Conservation (phyloP, 768 basidiomycete species). For the Leucocoprinus leucothites region DNA sequence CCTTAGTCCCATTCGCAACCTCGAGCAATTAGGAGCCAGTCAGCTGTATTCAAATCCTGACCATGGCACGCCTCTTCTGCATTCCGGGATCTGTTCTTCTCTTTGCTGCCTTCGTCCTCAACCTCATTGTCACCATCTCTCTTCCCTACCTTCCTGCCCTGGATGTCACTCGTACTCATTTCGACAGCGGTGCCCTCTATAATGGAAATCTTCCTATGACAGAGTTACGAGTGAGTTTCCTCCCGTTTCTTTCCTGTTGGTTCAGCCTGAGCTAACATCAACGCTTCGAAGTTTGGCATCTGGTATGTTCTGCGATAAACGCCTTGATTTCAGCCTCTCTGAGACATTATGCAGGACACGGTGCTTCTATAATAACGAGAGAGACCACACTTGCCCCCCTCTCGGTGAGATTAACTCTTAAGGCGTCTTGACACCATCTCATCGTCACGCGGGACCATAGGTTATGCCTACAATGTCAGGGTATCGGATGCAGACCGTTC, state of each 20-base stretch:
- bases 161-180: constrained; percentile 62
- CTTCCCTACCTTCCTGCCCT: constrained; percentile 65
- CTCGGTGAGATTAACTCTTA: constrained; percentile 34
- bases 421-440: neutral
- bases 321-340: neutral
- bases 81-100: constrained; percentile 56
- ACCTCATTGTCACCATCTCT: constrained; percentile 67
- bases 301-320: constrained; percentile 43
- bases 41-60: too few species aligned
- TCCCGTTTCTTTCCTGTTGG: neutral
- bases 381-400: constrained; percentile 43
- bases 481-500: constrained; percentile 30
- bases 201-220: constrained; percentile 27
- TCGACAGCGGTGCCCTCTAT: constrained; percentile 29
- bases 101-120: constrained; percentile 60
- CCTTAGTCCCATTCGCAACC: neutral
- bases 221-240: constrained; percentile 51
- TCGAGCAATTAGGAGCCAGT: too few species aligned
- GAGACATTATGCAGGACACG: constrained; percentile 44
- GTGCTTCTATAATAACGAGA: constrained; percentile 48
- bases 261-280: neutral
- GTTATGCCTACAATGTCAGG: constrained; percentile 53
- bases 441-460: constrained; percentile 22
- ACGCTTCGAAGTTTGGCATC: constrained; percentile 54
- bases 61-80: constrained; percentile 51